Percentiles rank a stretch among this genome's conserved stretches.
Evolutionary conservation across 139 green algal genomes (phyloP).

Genomic region (Mychonastes homosphaera): DNA sequence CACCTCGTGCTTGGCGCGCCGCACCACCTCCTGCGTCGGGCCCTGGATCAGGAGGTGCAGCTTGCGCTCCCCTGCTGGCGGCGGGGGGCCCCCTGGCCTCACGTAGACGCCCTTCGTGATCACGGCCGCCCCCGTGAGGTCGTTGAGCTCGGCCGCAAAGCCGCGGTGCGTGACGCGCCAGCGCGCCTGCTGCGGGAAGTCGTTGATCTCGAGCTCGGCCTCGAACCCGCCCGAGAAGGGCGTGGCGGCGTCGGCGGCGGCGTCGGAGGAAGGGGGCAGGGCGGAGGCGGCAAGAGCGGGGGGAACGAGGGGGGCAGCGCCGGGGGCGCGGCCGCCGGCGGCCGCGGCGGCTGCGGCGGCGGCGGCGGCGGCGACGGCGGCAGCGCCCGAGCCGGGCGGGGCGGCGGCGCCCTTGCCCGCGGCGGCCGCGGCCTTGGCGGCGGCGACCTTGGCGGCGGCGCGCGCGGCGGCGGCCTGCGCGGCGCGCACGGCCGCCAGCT

Average conservation of each 20-base stretch:
- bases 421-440: not conserved
- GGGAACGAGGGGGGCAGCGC: no score
- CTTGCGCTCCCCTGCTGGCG: slow-evolving; percentile 76
- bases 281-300: no score
- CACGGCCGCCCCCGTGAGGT: slow-evolving; percentile 79
- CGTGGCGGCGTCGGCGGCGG: no score
- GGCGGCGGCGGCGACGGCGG: slow-evolving; percentile 3
- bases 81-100: slow-evolving; percentile 17
- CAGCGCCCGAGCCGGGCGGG: slow-evolving; percentile 5
- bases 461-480: slow-evolving; percentile 7
- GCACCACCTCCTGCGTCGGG: slow-evolving; percentile 53
- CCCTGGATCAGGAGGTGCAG: slow-evolving; percentile 91
- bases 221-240: slow-evolving; percentile 53
- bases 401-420: slow-evolving; percentile 3
- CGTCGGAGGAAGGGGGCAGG: no score
- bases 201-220: slow-evolving; percentile 96
- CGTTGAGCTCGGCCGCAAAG: slow-evolving; percentile 66
- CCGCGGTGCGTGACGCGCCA: slow-evolving; percentile 93
- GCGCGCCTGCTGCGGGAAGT: slow-evolving; percentile 94
- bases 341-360: slow-evolving; percentile 13
- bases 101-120: slow-evolving; percentile 77
- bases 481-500: slow-evolving; percentile 6
- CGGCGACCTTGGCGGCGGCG: slow-evolving; percentile 2
- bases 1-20: slow-evolving; percentile 66
- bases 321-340: slow-evolving; percentile 1